Conservation (phyloP, 441 rosid genomes). For the Theobroma grandiflorum region DNA sequence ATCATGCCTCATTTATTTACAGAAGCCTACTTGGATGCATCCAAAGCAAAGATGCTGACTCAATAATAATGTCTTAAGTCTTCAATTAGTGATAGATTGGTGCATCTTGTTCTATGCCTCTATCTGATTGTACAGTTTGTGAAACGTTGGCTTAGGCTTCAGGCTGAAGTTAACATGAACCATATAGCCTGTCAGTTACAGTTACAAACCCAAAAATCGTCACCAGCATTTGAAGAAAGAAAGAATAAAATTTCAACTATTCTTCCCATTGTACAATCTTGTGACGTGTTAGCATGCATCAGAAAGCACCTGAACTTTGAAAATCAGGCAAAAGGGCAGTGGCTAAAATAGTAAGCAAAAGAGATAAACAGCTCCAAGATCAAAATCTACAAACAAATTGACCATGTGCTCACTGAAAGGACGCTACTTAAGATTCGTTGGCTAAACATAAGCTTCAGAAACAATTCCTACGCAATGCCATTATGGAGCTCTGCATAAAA, state of each 20-base stretch:
- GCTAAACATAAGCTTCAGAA: constrained; percentile 27
- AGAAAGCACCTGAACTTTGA: constrained; percentile 13
- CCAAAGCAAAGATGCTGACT: background rate
- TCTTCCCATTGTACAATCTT: background rate
- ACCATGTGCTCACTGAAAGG: constrained; percentile 1
- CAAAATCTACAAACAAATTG: background rate
- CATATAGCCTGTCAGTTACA: background rate
- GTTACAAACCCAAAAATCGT: background rate
- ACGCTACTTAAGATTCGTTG: background rate
- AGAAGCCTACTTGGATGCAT: constrained; percentile 17
- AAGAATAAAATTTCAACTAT: constrained; percentile 12
- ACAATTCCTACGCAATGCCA: constrained; percentile 8
- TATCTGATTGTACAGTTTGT: constrained; percentile 6
- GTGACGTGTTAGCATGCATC: constrained; percentile 13
- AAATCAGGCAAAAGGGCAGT: constrained; percentile 8
- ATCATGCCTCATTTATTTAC: constrained; percentile 3
- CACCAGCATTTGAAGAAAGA: constrained; percentile 15
- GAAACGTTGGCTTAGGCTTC: constrained; percentile 13
- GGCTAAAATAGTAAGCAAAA: constrained; percentile 4
- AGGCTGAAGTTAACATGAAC: background rate
- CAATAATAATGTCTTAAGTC: background rate
- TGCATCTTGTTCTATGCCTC: constrained; percentile 9
- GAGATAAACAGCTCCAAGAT: constrained; percentile 2
- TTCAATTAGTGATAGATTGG: background rate
- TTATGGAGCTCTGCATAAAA: constrained; percentile 16